Evolutionary conservation across 169 alveolate genomes (phyloP).

Genomic region (Theileria equi): DNA sequence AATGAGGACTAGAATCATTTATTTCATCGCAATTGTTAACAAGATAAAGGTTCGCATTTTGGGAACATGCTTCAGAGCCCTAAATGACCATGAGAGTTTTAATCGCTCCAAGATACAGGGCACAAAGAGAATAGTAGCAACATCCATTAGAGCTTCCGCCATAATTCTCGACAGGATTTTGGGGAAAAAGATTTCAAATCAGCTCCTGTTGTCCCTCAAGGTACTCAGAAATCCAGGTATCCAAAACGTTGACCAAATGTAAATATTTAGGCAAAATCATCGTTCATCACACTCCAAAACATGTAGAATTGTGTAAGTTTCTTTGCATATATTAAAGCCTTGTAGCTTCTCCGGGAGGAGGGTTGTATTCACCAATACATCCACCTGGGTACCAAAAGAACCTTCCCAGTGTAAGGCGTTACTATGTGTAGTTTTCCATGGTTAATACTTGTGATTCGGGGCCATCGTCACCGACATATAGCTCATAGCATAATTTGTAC

Average conservation of each 20-base stretch:
- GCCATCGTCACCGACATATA: conserved; percentile 3
- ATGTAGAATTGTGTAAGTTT: background rate
- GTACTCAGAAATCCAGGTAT: conserved; percentile 2
- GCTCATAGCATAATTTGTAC: conserved; percentile 24
- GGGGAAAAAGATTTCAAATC: background rate
- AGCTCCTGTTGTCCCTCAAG: background rate
- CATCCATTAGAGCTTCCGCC: conserved; percentile 13
- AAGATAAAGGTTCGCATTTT: conserved; percentile 2
- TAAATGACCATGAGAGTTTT: background rate
- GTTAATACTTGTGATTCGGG: background rate
- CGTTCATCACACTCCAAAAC: background rate
- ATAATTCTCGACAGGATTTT: conserved; percentile 5
- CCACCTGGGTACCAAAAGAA: conserved; percentile 29
- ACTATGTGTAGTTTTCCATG: conserved; percentile 2
- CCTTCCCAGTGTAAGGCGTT: conserved; percentile 58
- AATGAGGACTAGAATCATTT: conserved; percentile 8
- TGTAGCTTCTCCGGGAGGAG: background rate
- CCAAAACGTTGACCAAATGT: background rate
- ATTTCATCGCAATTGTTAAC: conserved; percentile 2
- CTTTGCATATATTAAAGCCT: background rate
- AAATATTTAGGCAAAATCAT: background rate
- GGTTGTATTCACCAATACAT: background rate
- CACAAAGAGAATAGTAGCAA: background rate
- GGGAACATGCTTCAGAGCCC: background rate
- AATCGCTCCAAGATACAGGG: conserved; percentile 10